Conservation (phyloP, 2,329 filamentous ascomycete species). For the Cercospora sp. region DNA sequence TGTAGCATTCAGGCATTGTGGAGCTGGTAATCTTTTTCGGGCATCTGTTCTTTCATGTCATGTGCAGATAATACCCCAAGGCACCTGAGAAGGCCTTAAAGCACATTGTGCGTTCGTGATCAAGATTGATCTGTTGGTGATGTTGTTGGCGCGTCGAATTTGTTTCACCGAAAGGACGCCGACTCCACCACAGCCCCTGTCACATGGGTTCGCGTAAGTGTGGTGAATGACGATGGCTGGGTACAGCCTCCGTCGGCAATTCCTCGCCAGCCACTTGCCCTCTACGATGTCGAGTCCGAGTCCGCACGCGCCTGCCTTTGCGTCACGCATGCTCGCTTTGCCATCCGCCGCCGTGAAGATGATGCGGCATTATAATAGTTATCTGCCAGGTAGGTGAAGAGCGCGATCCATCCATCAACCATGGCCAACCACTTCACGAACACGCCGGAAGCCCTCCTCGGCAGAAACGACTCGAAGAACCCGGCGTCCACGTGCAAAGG, state of each 20-base stretch:
- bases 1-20: not conserved
- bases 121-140: not conserved
- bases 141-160: not conserved
- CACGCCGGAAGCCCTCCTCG: conserved; percentile 71
- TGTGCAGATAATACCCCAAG: not conserved
- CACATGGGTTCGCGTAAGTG: not conserved
- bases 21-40: not conserved
- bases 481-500: conserved; percentile 83
- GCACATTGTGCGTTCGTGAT: not conserved
- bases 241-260: conserved; percentile 4
- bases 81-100: not conserved
- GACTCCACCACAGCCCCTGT: not conserved
- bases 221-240: conserved; percentile 9
- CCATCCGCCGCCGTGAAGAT: conserved; percentile 17
- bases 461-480: conserved; percentile 80
- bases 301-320: conserved; percentile 17
- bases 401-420: not conserved
- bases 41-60: not conserved
- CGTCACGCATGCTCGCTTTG: conserved; percentile 21
- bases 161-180: not conserved
- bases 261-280: conserved; percentile 2
- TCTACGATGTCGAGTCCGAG: conserved; percentile 12
- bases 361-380: not conserved
- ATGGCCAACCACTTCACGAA: conserved; percentile 23
- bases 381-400: conserved; percentile 13